Evolutionary conservation across 495 filamentous ascomycete species (phyloP), one percentile per base, ranked within the genome.

Genomic region (Parathielavia appendiculata): DNA sequence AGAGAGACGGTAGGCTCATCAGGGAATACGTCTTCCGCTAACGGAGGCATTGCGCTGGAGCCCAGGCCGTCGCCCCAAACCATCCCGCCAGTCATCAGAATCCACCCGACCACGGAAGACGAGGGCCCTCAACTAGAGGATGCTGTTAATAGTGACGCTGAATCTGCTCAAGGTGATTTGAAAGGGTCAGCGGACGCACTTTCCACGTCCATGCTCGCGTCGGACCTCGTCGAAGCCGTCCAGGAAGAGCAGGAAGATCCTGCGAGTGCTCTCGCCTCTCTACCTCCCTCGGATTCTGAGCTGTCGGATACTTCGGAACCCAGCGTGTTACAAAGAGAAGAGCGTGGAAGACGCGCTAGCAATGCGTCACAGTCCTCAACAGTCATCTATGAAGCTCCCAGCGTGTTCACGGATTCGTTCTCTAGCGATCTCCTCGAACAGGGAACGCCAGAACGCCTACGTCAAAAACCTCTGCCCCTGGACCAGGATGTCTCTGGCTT

Each of bases 301-400:
- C 20, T 61, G 35, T 51, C 60, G n/a, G 63, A 61, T 38, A 23
- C 12, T 30, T 52, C 59, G 17, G 62, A 61, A 16, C 44, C 38
- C 7, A 61, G 65, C 11, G 51, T 45, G 4, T 49, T 56, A n/a
- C 51, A 65, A 34, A 56, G 51, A 9, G 63, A 66, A n/a, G 51
- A 44, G 36, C 50, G 55, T 46, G 30, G 67, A 52, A 57, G 71
- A 53, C 54, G 68, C 53, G 32, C 68, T 16, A 74, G 79, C 61
- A 64, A 62, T 30, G 60, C 61, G 7, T 79, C 77, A 9, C 60
- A 70, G 34, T 64, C 74, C 43, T 76, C 76, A 1, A 75, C 73
- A 5, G 62, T 77, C 10, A 58, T 74, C 4, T 74, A 71, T 55
- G 71, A 66, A 8, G 46, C 69, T 1, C 59, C 65, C 13, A 66